Percentiles rank a stretch among this genome's conserved stretches.
Conservation (phyloP, 73 alveolate genomes). For the Paramecium caudatum region DNA sequence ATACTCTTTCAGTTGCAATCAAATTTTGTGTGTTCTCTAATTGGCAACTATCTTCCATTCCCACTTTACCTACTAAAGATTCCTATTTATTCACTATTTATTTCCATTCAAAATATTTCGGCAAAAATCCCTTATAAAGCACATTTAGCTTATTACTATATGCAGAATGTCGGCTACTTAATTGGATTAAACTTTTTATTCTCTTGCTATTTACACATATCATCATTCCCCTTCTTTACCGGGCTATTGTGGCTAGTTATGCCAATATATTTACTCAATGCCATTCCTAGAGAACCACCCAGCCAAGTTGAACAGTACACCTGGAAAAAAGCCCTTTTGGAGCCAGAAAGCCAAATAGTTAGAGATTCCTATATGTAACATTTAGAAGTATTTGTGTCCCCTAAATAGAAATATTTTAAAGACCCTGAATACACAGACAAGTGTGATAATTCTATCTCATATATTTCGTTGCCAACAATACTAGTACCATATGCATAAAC, state of each 20-base stretch:
- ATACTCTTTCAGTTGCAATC: constrained; percentile 15
- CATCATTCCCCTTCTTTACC: constrained; percentile 56
- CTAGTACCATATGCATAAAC: not conserved
- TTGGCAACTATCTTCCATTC: constrained; percentile 50
- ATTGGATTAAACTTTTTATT: constrained; percentile 47
- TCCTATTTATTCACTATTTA: constrained; percentile 53
- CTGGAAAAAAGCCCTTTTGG: not conserved
- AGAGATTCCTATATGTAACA: constrained; percentile 45
- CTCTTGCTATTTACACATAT: constrained; percentile 45
- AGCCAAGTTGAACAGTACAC: not conserved
- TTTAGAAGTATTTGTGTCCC: not conserved
- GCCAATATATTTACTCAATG: constrained; percentile 36
- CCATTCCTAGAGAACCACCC: constrained; percentile 64
- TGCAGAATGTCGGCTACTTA: constrained; percentile 2
- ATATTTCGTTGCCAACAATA: constrained; percentile 29
- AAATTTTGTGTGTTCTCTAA: not conserved
- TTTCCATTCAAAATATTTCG: constrained; percentile 21
- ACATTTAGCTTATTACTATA: constrained; percentile 27
- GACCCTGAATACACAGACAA: not conserved
- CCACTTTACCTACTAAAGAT: constrained; percentile 61
- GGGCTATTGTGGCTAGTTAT: constrained; percentile 46
- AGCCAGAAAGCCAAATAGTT: not conserved
- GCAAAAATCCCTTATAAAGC: constrained; percentile 51
- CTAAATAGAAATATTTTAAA: constrained; percentile 11
- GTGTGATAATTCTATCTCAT: constrained; percentile 12